These are phyloP conservation scores for Xylogone sp. DNA, from an alignment of 2,329 filamentous ascomycete species.

Conservation along the genomic window DNA sequence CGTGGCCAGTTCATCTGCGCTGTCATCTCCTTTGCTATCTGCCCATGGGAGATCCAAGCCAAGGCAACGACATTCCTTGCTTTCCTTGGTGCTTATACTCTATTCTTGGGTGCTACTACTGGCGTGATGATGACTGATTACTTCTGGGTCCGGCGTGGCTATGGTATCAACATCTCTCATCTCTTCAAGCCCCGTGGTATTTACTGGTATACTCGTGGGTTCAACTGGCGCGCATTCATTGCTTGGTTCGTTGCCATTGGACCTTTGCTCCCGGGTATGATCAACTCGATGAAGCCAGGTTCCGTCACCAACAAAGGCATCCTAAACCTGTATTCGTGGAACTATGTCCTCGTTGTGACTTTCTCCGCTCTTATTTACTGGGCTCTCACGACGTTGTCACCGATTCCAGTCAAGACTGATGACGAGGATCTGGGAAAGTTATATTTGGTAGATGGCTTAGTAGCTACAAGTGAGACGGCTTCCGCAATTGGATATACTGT, in stretches of 20 bases:
- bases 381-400: neutral
- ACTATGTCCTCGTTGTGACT: neutral
- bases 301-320: neutral
- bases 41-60: conserved; percentile 43
- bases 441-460: neutral
- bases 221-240: conserved; percentile 15
- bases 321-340: neutral
- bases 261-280: conserved; percentile 17
- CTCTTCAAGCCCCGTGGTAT: conserved; percentile 29
- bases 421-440: conserved; percentile 1
- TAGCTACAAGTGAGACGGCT: neutral
- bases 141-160: conserved; percentile 32
- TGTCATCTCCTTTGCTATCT: conserved; percentile 38
- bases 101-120: conserved; percentile 34
- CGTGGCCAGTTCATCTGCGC: conserved; percentile 40
- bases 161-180: conserved; percentile 31
- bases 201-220: conserved; percentile 16
- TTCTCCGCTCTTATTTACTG: conserved; percentile 1
- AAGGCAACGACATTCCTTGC: conserved; percentile 12
- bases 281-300: neutral
- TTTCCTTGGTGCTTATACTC: conserved; percentile 10
- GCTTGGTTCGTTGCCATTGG: conserved; percentile 21
- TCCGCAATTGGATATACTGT: neutral
- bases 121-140: conserved; percentile 32
- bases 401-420: neutral